Conservation (phyloP, 2,329 filamentous ascomycete species). For the Gnomoniopsis sp. region DNA sequence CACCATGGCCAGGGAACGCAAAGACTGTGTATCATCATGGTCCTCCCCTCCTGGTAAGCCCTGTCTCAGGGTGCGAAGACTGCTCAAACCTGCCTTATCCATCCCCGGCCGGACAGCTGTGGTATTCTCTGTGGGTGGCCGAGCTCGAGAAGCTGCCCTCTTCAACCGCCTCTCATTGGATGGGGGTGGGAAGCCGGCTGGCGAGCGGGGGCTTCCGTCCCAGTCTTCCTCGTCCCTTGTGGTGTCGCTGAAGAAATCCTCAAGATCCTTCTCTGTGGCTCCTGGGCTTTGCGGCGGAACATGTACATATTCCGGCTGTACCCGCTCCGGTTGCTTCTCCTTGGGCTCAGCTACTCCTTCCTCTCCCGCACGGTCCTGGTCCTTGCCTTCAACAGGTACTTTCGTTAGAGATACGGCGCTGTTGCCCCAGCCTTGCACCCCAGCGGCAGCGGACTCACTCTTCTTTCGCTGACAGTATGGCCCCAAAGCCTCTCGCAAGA, state of each 20-base stretch:
- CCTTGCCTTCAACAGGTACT: neutral
- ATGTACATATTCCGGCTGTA: neutral
- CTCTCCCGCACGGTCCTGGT: neutral
- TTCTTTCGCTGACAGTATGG: conserved; percentile 29
- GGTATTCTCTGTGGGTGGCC: neutral
- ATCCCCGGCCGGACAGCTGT: conserved; percentile 12
- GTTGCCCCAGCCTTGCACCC: conserved; percentile 15
- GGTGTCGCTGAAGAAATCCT: conserved; percentile 11
- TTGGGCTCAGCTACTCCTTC: neutral
- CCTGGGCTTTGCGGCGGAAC: neutral
- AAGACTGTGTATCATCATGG: conserved; percentile 11
- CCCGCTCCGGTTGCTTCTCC: neutral
- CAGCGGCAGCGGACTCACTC: conserved; percentile 16
- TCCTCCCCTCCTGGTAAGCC: conserved; percentile 11
- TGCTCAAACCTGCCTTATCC: conserved; percentile 16
- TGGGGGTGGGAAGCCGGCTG: neutral
- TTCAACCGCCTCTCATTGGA: conserved; percentile 3
- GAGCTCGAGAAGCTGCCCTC: conserved; percentile 1
- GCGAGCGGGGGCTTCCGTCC: conserved; percentile 3
- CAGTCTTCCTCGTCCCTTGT: conserved; percentile 8
- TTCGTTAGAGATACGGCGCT: conserved; percentile 15
- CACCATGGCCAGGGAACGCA: conserved; percentile 17
- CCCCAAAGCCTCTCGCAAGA: conserved; percentile 30
- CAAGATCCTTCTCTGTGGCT: neutral
- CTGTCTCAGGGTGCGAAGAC: conserved; percentile 12